A percentile compares a stretch with the other conserved stretches of the same genome.
These are phyloP conservation scores for Glaciozyma martinii DNA, from an alignment of 768 basidiomycete species.

Conservation along the genomic window DNA sequence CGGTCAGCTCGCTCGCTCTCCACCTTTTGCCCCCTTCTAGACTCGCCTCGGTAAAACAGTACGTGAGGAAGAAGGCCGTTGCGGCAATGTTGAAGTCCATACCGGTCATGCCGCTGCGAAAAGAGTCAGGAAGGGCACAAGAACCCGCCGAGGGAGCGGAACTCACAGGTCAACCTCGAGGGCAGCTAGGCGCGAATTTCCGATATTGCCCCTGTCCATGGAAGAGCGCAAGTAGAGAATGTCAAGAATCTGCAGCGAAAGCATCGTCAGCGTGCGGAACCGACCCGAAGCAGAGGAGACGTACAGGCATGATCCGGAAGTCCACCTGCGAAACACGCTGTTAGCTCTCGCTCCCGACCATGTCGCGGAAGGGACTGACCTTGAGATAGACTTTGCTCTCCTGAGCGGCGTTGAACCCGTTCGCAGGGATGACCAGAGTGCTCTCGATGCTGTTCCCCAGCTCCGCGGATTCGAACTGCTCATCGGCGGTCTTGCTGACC, in stretches of 20 bases:
- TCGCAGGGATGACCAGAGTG: too few relatives aligned
- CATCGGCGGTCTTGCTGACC: too few relatives aligned
- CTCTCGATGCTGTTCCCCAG: too few relatives aligned
- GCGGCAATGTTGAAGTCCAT: constrained; percentile 19
- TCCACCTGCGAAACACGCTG: constrained; percentile 7
- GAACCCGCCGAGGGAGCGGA: too few relatives aligned
- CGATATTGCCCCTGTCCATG: constrained; percentile 22
- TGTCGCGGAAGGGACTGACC: background rate
- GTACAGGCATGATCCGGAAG: constrained; percentile 9
- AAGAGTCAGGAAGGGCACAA: too few relatives aligned
- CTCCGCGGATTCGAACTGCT: too few relatives aligned
- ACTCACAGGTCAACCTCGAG: constrained; percentile 31
- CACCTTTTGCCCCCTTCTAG: too few relatives aligned
- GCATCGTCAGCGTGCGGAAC: too few relatives aligned
- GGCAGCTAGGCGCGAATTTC: constrained; percentile 29
- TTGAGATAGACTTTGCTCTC: background rate
- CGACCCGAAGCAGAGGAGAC: too few relatives aligned
- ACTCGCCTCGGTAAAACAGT: background rate
- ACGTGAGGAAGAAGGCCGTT: background rate
- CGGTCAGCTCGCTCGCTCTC: too few relatives aligned
- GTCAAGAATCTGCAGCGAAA: background rate
- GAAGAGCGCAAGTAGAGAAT: constrained; percentile 24
- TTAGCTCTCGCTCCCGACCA: too few relatives aligned
- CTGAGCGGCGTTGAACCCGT: background rate
- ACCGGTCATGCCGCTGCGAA: constrained; percentile 13